phyloP scores from a whole-genome alignment of 139 green algal genomes.

The Volvox reticuliferus region DNA sequence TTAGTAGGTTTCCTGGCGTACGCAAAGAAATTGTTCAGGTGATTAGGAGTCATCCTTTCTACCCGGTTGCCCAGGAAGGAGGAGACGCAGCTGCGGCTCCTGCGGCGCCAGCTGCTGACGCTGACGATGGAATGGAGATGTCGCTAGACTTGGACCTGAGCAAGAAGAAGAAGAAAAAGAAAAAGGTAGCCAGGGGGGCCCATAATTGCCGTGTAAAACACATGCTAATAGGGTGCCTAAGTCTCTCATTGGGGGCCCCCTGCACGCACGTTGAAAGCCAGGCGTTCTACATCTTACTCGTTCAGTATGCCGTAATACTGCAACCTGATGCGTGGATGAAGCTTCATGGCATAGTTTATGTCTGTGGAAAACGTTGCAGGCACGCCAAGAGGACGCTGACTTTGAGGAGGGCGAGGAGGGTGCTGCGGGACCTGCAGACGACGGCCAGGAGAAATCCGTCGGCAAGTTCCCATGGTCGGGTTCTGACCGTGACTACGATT shows the following conservation, averaged over 20 bases:
- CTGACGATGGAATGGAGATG: conserved; percentile 41
- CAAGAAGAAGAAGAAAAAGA: conserved; percentile 93
- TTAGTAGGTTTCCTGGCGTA: neutral
- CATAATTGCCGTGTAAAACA: too few relatives aligned
- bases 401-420: conserved; percentile 62
- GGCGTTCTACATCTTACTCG: too few relatives aligned
- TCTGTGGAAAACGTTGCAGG: conserved; percentile 29
- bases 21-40: neutral
- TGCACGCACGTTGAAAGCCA: too few relatives aligned
- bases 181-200: conserved; percentile 44
- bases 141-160: conserved; percentile 55
- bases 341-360: too few relatives aligned
- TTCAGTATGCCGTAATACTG: too few relatives aligned
- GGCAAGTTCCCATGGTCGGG: conserved; percentile 91
- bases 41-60: neutral
- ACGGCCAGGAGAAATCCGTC: neutral
- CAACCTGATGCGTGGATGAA: too few relatives aligned
- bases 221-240: too few relatives aligned
- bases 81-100: neutral
- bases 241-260: too few relatives aligned
- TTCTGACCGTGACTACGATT: conserved; percentile 95
- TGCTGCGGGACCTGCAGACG: conserved; percentile 33
- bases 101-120: neutral
- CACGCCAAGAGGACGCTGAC: conserved; percentile 63
- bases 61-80: neutral